Evolutionary conservation across 192 early-diverging fungal genomes (phyloP), one percentile per base, ranked within the genome.

Genomic region (Rhizoclosmatium sp.): DNA sequence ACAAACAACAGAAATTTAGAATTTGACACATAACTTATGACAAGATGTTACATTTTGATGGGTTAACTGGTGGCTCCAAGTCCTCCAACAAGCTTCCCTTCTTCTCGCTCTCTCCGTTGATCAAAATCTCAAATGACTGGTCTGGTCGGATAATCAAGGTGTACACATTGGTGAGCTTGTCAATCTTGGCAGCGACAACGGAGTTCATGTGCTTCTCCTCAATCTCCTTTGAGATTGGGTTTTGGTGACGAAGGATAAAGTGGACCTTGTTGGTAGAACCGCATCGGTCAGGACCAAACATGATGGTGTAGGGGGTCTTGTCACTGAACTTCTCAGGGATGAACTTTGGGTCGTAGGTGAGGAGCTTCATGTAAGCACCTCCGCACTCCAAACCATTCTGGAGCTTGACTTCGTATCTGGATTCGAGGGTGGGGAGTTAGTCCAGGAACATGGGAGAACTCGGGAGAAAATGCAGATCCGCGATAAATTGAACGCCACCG

Each of bases 211-310:
- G 95, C 82, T 97, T 95, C 86, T 97, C 95, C 47, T 94, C 94
- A 75, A 91, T 88, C 69, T 87, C 87, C 5, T 93, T 93, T 12
- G 93, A 94, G 51, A 86, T 78, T 16, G 95, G 95, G 85, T 95
- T 96, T 84, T 91, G 89, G 89, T 97, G 95, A 40, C 94, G 88
- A 90, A 94, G 95, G 80, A 97, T 97, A 60, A 97, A 92, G 84
- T 97, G 96, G 41, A 97, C 90, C 76, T 95, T 96, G 88, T 93
- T 94, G 83, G 91, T 93, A 59, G 89, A 72, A 49, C 96, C 98
- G 86, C 98, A 99, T 71, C 94, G 93, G 84, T 99, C 98, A 47
- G 98, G 98, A 47, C 96, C 96, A 85, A 97, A 97, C 96, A 97
- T 92, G 86, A 92, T 92, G 64, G 92, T 92, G 86, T 96, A 98